Base-by-base conservation (phyloP, 306 rosid species). In the Comarum palustre region DNA sequence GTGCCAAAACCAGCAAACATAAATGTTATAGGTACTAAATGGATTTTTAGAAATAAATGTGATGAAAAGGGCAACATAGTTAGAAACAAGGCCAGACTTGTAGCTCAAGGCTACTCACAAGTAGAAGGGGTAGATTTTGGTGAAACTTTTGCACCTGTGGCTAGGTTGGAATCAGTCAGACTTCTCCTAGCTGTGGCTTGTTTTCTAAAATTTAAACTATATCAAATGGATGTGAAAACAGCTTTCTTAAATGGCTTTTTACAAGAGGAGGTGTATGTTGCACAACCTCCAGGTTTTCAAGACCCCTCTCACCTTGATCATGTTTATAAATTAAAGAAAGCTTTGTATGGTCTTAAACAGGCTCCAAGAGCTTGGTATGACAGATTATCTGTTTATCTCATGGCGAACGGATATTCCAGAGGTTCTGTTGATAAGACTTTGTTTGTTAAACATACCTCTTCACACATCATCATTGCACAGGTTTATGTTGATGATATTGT, bases 91-190 rank as follows among this genome's bases (percentile, higher is more conserved):
- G 48, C 48, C 3, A 45, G 17, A 45, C 17, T 45, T 2, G 48
- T 45, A 13, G 48, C 48, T 11, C 4, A 45, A 3, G 48, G 48
- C 2, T 45, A 39, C 11, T 39, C 43, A 1, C 2, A 39, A 8
- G 43, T 39, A n/a, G n/a, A n/a, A n/a, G n/a, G n/a, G n/a, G 6
- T 47, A 4, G 19, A 47, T 47, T 69, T 90, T 90, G 80, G 93
- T 92, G 43, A 39, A 39, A 39, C 42, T 38, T 38, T 38, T 38
- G 42, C 42, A 0, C 42, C 42, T 6, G 43, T 39, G 0, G 43
- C 0, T n/a, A 39, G 12, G 11, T 39, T 39, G 11, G 43, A 39
- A 8, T 39, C 43, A 39, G 43, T 39, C 1, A 7, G 43, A 38
- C 41, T 38, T 6, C 9, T 38, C 41, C 6, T 38, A 6, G 9